Evolutionary conservation across 352 stramenopile species (phyloP), one percentile per base, ranked within the genome.

Genomic region (Phytopythium litorale): DNA sequence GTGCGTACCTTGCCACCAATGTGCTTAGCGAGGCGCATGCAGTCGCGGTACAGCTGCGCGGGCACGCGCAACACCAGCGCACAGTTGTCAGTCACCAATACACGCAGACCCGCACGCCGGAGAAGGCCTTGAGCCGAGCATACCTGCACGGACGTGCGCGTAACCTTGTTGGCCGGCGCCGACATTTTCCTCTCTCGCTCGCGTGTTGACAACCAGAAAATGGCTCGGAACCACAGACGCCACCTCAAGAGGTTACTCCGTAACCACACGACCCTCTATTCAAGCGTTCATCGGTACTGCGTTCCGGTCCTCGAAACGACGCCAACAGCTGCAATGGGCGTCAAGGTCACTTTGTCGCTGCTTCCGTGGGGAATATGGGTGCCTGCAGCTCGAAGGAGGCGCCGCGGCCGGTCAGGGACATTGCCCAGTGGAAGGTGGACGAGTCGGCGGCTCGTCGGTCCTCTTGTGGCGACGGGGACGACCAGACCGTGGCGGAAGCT

Each of bases 11-110:
- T 90, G 71, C 86, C 86, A 32, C 86, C 86, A 45, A 95, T 95
- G 72, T 95, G 86, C 72, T 95, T 93, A 43, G 86, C 84, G 35
- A 95, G 73, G 58, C 86, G 86, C 71, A 95, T 59, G 70, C 81
- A 92, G 65, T 95, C 86, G 54, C 86, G 82, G 69, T 93, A 95
- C 19, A 95, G 71, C 86, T 95, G 62, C 25, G 51, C 15, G 21
- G 61, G 7, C 21, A 19, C 48, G 5, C 33, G 48, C 8, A 58
- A 19, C 19, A 55, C 4, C 37, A 19, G 37, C 38, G 1, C 13
- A 49, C 16, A 25, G 7, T 7, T n/a, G 32, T 32, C 9, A 59
- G 38, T 4, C 33, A 64, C 30, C 13, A 12, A 16, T 37, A 16
- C 18, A 16, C 1, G 33, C n/a, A 56, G 18, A 18, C 42, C 9